A percentile compares a stretch with the other conserved stretches of the same genome.
Conservation (phyloP, 2,329 filamentous ascomycete species). For the Juglanconis oblonga region DNA sequence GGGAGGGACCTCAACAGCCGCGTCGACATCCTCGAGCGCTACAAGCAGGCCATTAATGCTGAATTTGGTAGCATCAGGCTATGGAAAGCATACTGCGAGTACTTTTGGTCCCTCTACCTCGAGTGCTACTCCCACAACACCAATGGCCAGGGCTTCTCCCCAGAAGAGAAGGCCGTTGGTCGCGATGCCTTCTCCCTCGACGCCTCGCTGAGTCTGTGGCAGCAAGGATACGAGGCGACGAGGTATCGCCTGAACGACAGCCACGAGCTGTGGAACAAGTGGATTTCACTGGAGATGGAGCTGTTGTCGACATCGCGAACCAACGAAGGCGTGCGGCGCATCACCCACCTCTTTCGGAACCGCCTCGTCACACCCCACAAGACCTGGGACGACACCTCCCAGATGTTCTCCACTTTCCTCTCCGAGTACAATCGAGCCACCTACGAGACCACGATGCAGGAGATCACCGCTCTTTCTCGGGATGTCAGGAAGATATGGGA, state of each 20-base stretch:
- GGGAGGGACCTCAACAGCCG: constrained; percentile 63
- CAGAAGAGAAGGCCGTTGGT: constrained; percentile 67
- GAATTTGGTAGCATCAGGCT: constrained; percentile 72
- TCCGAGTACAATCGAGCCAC: constrained; percentile 66
- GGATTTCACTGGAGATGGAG: constrained; percentile 69
- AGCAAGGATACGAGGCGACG: constrained; percentile 68
- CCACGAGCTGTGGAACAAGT: constrained; percentile 75
- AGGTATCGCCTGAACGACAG: constrained; percentile 75
- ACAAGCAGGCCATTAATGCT: constrained; percentile 65
- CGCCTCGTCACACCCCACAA: constrained; percentile 71
- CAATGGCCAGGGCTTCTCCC: constrained; percentile 53
- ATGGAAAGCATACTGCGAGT: constrained; percentile 78
- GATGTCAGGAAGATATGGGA: constrained; percentile 62
- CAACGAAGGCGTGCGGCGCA: constrained; percentile 56
- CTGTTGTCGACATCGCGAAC: constrained; percentile 58
- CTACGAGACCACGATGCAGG: constrained; percentile 74
- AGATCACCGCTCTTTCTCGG: constrained; percentile 60
- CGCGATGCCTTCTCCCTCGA: constrained; percentile 70
- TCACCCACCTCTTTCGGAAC: constrained; percentile 67
- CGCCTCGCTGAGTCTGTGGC: constrained; percentile 65
- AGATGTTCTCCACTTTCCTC: constrained; percentile 71
- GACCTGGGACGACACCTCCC: constrained; percentile 72
- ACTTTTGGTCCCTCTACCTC: constrained; percentile 68
- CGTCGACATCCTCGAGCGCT: constrained; percentile 68
- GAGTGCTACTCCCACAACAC: constrained; percentile 52